Base-by-base conservation (phyloP, 225 moss, liverwort and hornwort genomes). In the Anthoceros angustus region DNA sequence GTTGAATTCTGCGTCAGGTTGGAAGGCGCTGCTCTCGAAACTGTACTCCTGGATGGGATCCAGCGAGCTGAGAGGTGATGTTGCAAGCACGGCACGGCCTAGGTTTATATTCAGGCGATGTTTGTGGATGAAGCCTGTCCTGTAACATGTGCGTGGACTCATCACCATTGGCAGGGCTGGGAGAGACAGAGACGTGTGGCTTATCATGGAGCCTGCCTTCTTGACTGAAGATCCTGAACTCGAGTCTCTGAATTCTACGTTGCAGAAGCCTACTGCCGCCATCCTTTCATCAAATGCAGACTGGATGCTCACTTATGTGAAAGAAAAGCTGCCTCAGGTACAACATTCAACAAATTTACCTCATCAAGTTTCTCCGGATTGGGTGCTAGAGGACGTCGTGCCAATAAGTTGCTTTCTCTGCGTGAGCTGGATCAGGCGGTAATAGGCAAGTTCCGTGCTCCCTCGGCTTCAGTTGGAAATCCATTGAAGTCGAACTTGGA, bases 121-220 rank as follows among this genome's bases (percentile, higher is more conserved):
- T 32, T 4, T 32, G 32, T 32, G 32, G 32, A 32, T 32, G 32
- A 32, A 32, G 32, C 32, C 32, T 1, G 32, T 55, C n/a, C 14
- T 20, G 55, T 7, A 15, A 5, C 55, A 55, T 18, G 55, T 55
- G 8, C 16, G 24, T 55, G 69, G 15, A 38, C 14, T 20, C 6
- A 10, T n/a, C 26, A 41, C 66, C 74, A 69, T 32, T 32, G 32
- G 39, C 64, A 84, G 84, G 66, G 66, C 76, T 20, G 73, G 43
- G 50, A 65, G 76, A 67, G 69, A 76, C 49, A 78, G 74, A 74
- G 84, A 81, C 74, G 78, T 84, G 40, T 84, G 84, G 80, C 80
- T 84, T 21, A 72, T 84, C 62, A 76, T 81, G 80, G 80, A 84
- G 62, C 84, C 84, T 39, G 67, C 84, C 64, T 84, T 84, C 69